These are phyloP conservation scores for Lunasporangiospora selenospora DNA, from an alignment of 192 early-diverging fungal species.

Conservation along the genomic window DNA sequence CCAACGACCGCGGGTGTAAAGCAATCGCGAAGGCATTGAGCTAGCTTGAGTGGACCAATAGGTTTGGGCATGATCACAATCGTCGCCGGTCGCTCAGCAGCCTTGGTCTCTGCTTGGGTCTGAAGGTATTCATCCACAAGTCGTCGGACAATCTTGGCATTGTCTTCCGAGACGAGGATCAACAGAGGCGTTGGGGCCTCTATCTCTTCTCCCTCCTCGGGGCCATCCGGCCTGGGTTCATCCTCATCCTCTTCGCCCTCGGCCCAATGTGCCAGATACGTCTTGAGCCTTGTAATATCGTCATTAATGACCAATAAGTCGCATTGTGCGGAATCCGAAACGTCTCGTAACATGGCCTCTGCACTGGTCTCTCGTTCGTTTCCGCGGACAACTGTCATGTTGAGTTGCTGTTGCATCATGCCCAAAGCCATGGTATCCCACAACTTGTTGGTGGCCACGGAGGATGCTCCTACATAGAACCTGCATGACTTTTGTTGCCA, in stretches of 20 bases:
- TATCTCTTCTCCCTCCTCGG: not conserved
- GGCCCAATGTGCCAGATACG: slow-evolving; percentile 23
- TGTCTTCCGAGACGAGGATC: slow-evolving; percentile 15
- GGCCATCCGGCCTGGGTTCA: no score
- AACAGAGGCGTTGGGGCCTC: slow-evolving; percentile 25
- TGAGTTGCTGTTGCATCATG: slow-evolving; percentile 42
- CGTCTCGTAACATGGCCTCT: slow-evolving; percentile 34
- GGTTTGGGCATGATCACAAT: slow-evolving; percentile 42
- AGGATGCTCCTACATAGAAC: slow-evolving; percentile 28
- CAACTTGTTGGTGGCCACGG: slow-evolving; percentile 26
- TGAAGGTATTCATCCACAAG: slow-evolving; percentile 36
- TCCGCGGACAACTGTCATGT: slow-evolving; percentile 31
- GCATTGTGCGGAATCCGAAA: slow-evolving; percentile 17
- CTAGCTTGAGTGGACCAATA: slow-evolving; percentile 35
- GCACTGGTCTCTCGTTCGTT: slow-evolving; percentile 14
- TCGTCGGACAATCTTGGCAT: slow-evolving; percentile 15
- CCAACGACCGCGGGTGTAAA: slow-evolving; percentile 35
- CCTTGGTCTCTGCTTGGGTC: slow-evolving; percentile 11
- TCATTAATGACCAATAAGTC: slow-evolving; percentile 38
- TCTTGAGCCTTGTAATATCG: slow-evolving; percentile 21
- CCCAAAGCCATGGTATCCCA: slow-evolving; percentile 37
- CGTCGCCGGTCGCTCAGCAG: slow-evolving; percentile 20
- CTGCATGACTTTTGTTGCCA: slow-evolving; percentile 30
- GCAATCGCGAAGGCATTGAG: slow-evolving; percentile 42
- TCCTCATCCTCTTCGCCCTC: slow-evolving; percentile 18